Conservation (phyloP, 345 rosid genomes). For the Theobroma cacao region DNA sequence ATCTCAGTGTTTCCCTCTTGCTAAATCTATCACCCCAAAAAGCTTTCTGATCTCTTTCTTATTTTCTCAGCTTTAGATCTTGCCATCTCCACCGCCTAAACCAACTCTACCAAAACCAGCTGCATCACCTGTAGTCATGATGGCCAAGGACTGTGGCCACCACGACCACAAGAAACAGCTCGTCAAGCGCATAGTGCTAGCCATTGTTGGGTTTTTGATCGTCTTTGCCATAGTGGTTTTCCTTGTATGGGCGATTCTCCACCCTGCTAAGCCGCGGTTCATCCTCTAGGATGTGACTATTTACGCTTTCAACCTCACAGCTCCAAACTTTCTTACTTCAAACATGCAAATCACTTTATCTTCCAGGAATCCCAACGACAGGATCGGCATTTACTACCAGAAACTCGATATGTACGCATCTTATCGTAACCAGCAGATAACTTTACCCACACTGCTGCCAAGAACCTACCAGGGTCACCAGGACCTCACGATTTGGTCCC, state of each 20-base stretch:
- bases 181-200: conserved; percentile 19
- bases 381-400: conserved; percentile 58
- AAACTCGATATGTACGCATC: conserved; percentile 49
- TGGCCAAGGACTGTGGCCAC: conserved; percentile 34
- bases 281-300: conserved; percentile 65
- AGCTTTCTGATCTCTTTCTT: neutral
- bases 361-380: conserved; percentile 60
- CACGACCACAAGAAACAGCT: conserved; percentile 18
- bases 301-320: conserved; percentile 48
- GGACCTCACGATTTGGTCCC: conserved; percentile 68
- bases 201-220: conserved; percentile 10
- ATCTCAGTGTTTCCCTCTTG: neutral
- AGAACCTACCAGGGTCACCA: conserved; percentile 60
- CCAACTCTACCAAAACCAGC: neutral
- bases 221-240: conserved; percentile 37
- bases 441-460: conserved; percentile 50
- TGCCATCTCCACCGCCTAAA: neutral
- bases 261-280: conserved; percentile 65
- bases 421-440: conserved; percentile 74
- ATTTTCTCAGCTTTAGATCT: neutral
- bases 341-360: conserved; percentile 64
- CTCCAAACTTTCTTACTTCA: conserved; percentile 39
- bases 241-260: conserved; percentile 53
- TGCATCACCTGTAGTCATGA: conserved; percentile 23
- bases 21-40: neutral